Percentiles rank a stretch among this genome's conserved stretches.
These are phyloP conservation scores for Diversispora epigaea DNA, from an alignment of 192 early-diverging fungal genomes.

Conservation along the genomic window DNA sequence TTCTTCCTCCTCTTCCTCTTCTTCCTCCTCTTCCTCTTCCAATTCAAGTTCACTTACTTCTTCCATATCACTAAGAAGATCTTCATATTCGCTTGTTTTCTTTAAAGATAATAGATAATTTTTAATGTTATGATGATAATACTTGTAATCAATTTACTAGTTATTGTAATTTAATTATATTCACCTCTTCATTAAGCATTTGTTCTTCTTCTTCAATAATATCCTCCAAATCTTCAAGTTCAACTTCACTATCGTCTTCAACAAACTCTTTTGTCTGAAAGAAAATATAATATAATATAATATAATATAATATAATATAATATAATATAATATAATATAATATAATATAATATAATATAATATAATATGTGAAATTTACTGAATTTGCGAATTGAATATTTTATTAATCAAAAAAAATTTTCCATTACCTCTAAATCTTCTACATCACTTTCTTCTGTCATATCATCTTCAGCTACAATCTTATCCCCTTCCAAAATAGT, in stretches of 20 bases:
- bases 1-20: neutral
- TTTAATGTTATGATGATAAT: neutral
- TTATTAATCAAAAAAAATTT: no score
- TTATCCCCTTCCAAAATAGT: conserved; percentile 81
- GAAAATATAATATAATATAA: no score
- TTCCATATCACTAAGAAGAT: conserved; percentile 37
- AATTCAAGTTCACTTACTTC: conserved; percentile 41
- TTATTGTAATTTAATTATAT: neutral
- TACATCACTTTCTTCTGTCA: conserved; percentile 71
- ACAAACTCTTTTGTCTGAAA: conserved; percentile 48
- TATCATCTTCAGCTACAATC: conserved; percentile 66
- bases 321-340: no score
- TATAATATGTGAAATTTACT: no score
- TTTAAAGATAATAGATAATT: neutral
- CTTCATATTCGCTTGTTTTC: conserved; percentile 19
- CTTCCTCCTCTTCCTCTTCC: conserved; percentile 38
- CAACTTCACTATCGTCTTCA: conserved; percentile 62
- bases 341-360: no score
- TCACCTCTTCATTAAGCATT: neutral
- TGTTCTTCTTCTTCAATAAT: conserved; percentile 47
- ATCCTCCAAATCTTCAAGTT: conserved; percentile 65
- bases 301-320: no score
- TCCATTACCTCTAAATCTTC: conserved; percentile 33
- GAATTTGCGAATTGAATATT: no score
- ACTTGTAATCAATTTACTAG: conserved; percentile 8